Base-by-base conservation (phyloP, 805 yeast species). In the Cyberlindnera misumaiensis region DNA sequence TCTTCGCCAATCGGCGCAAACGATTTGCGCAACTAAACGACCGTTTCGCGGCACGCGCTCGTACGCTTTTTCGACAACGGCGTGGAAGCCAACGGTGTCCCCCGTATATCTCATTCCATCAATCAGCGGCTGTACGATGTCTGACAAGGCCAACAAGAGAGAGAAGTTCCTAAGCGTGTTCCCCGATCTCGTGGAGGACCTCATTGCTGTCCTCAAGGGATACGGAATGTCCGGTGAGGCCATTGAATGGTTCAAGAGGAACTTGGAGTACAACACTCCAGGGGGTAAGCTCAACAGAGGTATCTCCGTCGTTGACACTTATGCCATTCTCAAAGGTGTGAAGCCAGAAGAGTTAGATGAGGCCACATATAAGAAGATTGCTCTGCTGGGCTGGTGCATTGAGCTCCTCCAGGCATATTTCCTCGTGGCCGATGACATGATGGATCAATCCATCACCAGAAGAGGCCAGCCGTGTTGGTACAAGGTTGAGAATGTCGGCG, bases 401-500 rank as follows among this genome's bases (percentile, higher is more conserved):
- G 98, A 93, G 67, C 72, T 93, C 48, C 71, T 90, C 51, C 98
- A 90, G 67, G 97, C 97, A 2, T 93, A 86, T 62, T 93, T 93
- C 72, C 73, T 93, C 55, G 97, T 93, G 41, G 94, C 97, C 25
- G 98, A 93, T 62, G 98, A 93, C 61, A 93, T 93, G 79, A 93
- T 93, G 98, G 98, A 93, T 63, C 77, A 79, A 51, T 84, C 96
- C 26, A 83, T 86, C 62, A 93, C 98, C 30, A 84, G 98, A 73
- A 82, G 98, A 63, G 98, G 97, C 43, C 97, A 90, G 66, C 93
- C 96, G 49, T 93, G 98, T 65, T 93, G 98, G 98, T 93, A 88
- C 70, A 78, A 72, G 57, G 73, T 67, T 27, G 78, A 75, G 49
- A 77, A 77, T 29, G 96, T 93, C 43, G 86, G 85, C 30, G 87